These are phyloP conservation scores for Botrytis pseudocinerea DNA, from an alignment of 2,329 filamentous ascomycete species.

Conservation along the genomic window DNA sequence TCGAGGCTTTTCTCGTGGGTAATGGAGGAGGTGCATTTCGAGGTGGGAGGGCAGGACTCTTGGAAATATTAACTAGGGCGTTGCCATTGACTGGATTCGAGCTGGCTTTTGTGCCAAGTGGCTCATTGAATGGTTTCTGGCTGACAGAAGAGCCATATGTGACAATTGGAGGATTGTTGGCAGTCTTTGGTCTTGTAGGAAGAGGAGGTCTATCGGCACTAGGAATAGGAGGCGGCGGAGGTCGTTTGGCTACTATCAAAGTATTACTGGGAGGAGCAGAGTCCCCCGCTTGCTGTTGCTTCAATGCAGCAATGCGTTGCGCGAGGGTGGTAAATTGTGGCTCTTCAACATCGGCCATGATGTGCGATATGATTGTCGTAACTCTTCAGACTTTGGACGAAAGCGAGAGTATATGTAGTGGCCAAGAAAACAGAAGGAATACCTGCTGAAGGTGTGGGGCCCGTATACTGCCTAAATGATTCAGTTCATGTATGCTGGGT, in stretches of 20 bases:
- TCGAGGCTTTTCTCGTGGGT: slow-evolving; percentile 52
- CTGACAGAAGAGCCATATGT: slow-evolving; percentile 35
- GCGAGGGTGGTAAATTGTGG: slow-evolving; percentile 61
- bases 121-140: slow-evolving; percentile 35
- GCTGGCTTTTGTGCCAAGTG: slow-evolving; percentile 31
- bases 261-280: slow-evolving; percentile 27
- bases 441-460: not conserved
- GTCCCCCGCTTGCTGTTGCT: slow-evolving; percentile 42
- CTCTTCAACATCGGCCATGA: slow-evolving; percentile 63
- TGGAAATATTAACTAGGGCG: slow-evolving; percentile 28
- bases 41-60: slow-evolving; percentile 33
- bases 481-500: not conserved
- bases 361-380: slow-evolving; percentile 17
- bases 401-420: not conserved
- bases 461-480: slow-evolving; percentile 12
- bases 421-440: not conserved
- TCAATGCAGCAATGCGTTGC: slow-evolving; percentile 64
- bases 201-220: slow-evolving; percentile 44
- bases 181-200: slow-evolving; percentile 43
- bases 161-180: slow-evolving; percentile 42
- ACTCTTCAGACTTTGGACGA: not conserved
- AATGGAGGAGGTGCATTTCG: slow-evolving; percentile 48
- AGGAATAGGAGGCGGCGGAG: slow-evolving; percentile 57
- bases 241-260: slow-evolving; percentile 42
- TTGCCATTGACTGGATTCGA: slow-evolving; percentile 38